phyloP scores from a whole-genome alignment of 805 yeast genomes.

The Danielia oregonensis region DNA sequence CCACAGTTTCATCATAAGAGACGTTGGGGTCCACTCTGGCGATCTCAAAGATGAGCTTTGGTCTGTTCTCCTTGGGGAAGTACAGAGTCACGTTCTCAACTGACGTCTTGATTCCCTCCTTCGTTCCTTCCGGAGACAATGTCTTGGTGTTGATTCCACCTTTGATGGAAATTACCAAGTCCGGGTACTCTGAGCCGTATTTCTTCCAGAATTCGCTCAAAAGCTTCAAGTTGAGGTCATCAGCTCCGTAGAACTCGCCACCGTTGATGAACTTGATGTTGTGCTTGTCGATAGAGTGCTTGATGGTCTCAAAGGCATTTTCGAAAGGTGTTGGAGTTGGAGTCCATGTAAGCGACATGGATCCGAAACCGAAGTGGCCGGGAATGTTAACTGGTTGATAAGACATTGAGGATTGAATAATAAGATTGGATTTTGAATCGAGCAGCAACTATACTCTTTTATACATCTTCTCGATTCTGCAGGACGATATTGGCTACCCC shows the following conservation, averaged over 20 bases:
- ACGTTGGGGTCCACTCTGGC: slow-evolving; percentile 63
- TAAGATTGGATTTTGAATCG: too few species aligned
- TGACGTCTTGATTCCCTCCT: slow-evolving; percentile 44
- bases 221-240: slow-evolving; percentile 50
- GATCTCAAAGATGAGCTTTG: slow-evolving; percentile 51
- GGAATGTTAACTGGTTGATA: slow-evolving; percentile 10
- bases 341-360: slow-evolving; percentile 79
- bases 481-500: too few species aligned
- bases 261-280: slow-evolving; percentile 59
- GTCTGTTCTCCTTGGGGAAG: slow-evolving; percentile 32
- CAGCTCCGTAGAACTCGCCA: slow-evolving; percentile 74
- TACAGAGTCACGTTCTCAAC: slow-evolving; percentile 39
- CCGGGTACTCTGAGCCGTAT: slow-evolving; percentile 49
- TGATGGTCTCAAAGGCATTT: slow-evolving; percentile 51
- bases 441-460: too few species aligned
- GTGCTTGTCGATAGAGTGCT: slow-evolving; percentile 38
- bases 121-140: slow-evolving; percentile 46
- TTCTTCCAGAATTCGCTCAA: slow-evolving; percentile 56
- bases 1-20: slow-evolving; percentile 58
- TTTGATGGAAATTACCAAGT: slow-evolving; percentile 63
- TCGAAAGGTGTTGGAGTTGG: slow-evolving; percentile 53
- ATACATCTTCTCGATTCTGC: too few species aligned
- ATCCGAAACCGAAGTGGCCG: slow-evolving; percentile 61
- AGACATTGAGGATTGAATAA: slow-evolving; percentile 3
- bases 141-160: slow-evolving; percentile 49